These are phyloP conservation scores for Suillus clintonianus DNA, from an alignment of 768 basidiomycete species.

Conservation along the genomic window DNA sequence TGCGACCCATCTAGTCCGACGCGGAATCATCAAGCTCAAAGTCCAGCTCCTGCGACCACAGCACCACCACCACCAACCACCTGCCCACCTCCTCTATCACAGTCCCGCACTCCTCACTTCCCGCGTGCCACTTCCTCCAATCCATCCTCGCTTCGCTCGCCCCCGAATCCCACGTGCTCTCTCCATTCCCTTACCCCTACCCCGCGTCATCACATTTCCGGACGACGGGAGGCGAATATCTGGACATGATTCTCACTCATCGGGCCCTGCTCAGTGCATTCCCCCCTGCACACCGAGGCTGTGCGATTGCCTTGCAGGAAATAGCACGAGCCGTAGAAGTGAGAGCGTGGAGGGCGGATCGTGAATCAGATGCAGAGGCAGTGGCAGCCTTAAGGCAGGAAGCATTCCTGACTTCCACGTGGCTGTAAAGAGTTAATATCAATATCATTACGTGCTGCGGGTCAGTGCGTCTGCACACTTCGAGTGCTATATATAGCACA, in stretches of 20 bases:
- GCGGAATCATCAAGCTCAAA: conserved; percentile 47
- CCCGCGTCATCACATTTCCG: conserved; percentile 32
- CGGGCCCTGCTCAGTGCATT: conserved; percentile 66
- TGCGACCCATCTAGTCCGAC: conserved; percentile 40
- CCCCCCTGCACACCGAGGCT: conserved; percentile 63
- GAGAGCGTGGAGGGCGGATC: conserved; percentile 69
- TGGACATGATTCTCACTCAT: conserved; percentile 78
- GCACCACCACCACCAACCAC: conserved; percentile 10
- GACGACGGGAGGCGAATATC: conserved; percentile 73
- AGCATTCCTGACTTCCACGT: conserved; percentile 53
- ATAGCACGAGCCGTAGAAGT: conserved; percentile 64
- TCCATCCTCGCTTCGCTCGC: conserved; percentile 59
- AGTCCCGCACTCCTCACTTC: conserved; percentile 19
- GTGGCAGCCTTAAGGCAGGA: conserved; percentile 70
- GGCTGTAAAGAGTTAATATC: background rate
- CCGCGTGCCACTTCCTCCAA: conserved; percentile 66
- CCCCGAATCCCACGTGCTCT: conserved; percentile 37
- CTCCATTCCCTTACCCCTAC: conserved; percentile 32
- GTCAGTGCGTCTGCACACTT: background rate
- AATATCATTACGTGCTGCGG: background rate
- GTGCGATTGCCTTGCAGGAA: conserved; percentile 65
- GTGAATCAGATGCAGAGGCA: conserved; percentile 71
- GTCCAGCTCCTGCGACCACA: conserved; percentile 36
- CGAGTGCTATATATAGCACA: background rate
- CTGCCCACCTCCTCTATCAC: conserved; percentile 16